Percentiles rank a stretch among this genome's conserved stretches.
phyloP scores from a whole-genome alignment of 495 filamentous ascomycete species.

The Ramalina peruviana region DNA sequence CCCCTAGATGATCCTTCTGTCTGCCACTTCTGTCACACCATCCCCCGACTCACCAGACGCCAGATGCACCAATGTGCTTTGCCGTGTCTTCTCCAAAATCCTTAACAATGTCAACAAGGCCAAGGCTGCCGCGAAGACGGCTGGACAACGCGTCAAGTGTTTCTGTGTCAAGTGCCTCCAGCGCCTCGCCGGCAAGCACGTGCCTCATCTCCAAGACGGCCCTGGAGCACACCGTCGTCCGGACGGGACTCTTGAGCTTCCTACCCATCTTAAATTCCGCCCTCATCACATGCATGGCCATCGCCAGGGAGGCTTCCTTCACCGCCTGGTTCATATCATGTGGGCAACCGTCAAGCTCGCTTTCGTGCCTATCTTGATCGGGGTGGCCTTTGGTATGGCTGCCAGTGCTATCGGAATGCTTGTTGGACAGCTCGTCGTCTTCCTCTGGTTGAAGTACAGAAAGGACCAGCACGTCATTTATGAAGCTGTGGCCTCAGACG shows the following conservation, averaged over 20 bases:
- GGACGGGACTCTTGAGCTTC: slow-evolving; percentile 10
- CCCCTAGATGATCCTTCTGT: slow-evolving; percentile 5
- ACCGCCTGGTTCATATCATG: slow-evolving; percentile 5
- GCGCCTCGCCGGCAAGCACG: slow-evolving; percentile 5
- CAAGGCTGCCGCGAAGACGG: slow-evolving; percentile 10
- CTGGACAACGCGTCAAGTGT: slow-evolving; percentile 12
- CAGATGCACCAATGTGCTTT: slow-evolving; percentile 14
- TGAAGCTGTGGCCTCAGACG: slow-evolving; percentile 9
- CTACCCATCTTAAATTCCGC: slow-evolving; percentile 17
- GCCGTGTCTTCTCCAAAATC: slow-evolving; percentile 16
- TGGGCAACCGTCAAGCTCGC: slow-evolving; percentile 22
- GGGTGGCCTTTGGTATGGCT: slow-evolving; percentile 34
- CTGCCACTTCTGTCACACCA: slow-evolving; percentile 6
- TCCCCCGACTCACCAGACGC: slow-evolving; percentile 9
- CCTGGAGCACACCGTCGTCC: slow-evolving; percentile 4
- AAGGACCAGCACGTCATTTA: slow-evolving; percentile 4
- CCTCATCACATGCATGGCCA: slow-evolving; percentile 18
- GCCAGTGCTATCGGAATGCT: slow-evolving; percentile 41
- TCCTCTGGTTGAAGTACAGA: slow-evolving; percentile 29
- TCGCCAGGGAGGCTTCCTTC: slow-evolving; percentile 24
- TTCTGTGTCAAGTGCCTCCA: slow-evolving; percentile 16
- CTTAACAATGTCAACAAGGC: slow-evolving; percentile 9
- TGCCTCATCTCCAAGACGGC: background rate
- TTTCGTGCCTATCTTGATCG: slow-evolving; percentile 37
- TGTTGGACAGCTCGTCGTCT: slow-evolving; percentile 35